Percentiles rank a stretch among this genome's conserved stretches.
Evolutionary conservation across 1,284 basidiomycete species (phyloP).

Genomic region (Ceratobasidium sp.): DNA sequence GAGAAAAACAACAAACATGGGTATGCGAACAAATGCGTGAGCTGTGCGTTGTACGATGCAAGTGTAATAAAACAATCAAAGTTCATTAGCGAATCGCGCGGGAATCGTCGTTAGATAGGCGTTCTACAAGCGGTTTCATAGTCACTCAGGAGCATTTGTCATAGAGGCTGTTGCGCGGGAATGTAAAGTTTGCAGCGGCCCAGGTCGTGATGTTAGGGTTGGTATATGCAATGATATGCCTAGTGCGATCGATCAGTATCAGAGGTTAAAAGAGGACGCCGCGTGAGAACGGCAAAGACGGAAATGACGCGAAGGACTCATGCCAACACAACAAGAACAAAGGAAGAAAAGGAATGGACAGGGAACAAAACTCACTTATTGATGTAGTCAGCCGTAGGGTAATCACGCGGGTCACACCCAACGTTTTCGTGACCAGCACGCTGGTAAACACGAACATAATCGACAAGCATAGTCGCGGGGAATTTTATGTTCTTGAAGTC

Average conservation of each 20-base stretch:
- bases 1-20: conserved; percentile 7
- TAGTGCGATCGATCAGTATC: conserved; percentile 51
- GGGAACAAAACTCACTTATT: conserved; percentile 54
- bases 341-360: neutral
- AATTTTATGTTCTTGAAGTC: conserved; percentile 74
- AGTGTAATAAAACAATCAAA: conserved; percentile 27
- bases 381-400: conserved; percentile 72
- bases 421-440: conserved; percentile 64
- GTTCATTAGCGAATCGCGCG: conserved; percentile 26
- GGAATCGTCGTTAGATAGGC: conserved; percentile 16
- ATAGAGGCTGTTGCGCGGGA: conserved; percentile 72
- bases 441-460: conserved; percentile 84
- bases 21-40: conserved; percentile 37
- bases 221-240: conserved; percentile 72
- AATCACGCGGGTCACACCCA: conserved; percentile 69
- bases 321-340: conserved; percentile 1
- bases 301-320: conserved; percentile 11
- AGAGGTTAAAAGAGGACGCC: neutral
- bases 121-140: neutral
- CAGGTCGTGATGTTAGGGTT: conserved; percentile 81
- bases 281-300: conserved; percentile 25
- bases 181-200: conserved; percentile 70
- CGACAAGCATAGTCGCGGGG: conserved; percentile 75
- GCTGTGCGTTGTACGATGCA: conserved; percentile 25
- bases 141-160: conserved; percentile 61